A percentile compares a stretch with the other conserved stretches of the same genome.
These are phyloP conservation scores for Silene latifolia DNA, from an alignment of 148 eudicot species.

Conservation along the genomic window DNA sequence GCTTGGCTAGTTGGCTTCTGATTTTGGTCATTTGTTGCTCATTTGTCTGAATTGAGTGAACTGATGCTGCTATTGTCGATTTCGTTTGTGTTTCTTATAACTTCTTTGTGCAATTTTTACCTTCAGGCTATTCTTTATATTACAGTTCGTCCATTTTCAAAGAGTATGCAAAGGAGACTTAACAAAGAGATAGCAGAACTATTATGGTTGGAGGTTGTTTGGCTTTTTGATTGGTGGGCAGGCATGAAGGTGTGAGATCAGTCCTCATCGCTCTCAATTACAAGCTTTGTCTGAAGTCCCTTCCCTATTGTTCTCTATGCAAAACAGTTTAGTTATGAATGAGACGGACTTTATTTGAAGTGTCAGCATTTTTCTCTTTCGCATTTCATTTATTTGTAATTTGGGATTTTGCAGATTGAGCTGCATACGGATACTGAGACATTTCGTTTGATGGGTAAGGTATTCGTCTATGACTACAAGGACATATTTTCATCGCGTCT, in stretches of 20 bases:
- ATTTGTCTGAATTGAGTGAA: neutral
- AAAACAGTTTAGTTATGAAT: neutral
- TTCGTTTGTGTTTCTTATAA: neutral
- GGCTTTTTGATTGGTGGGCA: conserved; percentile 94
- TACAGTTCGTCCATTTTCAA: conserved; percentile 59
- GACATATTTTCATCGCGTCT: neutral
- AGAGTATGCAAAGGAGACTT: conserved; percentile 50
- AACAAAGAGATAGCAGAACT: conserved; percentile 54
- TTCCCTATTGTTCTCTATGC: neutral
- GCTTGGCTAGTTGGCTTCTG: neutral
- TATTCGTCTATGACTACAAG: neutral
- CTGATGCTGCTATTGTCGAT: neutral
- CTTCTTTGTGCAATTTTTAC: neutral
- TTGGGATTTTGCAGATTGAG: conserved; percentile 40
- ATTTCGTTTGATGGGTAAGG: conserved; percentile 49
- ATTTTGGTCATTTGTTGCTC: neutral
- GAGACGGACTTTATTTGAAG: neutral
- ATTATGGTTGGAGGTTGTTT: conserved; percentile 64
- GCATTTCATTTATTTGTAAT: conserved; percentile 2
- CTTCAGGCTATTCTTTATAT: conserved; percentile 61
- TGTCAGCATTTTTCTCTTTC: neutral
- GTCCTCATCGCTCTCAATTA: neutral
- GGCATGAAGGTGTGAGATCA: conserved; percentile 45
- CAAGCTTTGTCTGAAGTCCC: neutral
- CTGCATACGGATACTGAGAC: conserved; percentile 48